phyloP scores from a whole-genome alignment of 345 rosid species.

The Pugionium dolabratum region DNA sequence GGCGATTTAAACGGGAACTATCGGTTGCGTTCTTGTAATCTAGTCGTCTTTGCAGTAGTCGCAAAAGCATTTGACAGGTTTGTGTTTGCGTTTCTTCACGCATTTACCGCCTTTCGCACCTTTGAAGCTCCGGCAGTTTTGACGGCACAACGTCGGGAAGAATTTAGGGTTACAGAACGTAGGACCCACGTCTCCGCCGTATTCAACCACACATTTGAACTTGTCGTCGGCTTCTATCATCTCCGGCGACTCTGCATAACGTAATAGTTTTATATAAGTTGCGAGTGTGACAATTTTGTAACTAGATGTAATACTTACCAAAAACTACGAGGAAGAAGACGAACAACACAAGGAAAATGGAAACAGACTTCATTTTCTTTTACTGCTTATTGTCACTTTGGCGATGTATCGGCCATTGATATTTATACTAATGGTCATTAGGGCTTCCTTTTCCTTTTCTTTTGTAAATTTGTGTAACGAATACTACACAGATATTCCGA shows the following conservation, averaged over 20 bases:
- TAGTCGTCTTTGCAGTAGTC: conserved; percentile 32
- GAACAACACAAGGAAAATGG: conserved; percentile 22
- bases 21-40: neutral
- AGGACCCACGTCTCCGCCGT: conserved; percentile 36
- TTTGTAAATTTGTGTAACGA: too few species aligned
- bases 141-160: conserved; percentile 31
- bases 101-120: conserved; percentile 35
- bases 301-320: conserved; percentile 28
- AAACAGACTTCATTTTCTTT: conserved; percentile 26
- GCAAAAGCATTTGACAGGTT: conserved; percentile 32
- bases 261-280: neutral
- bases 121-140: conserved; percentile 34
- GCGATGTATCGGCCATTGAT: neutral
- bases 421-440: neutral
- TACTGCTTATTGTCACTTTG: conserved; percentile 9
- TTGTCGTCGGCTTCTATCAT: conserved; percentile 26
- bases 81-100: conserved; percentile 30
- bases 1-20: neutral
- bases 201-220: conserved; percentile 25
- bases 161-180: conserved; percentile 38
- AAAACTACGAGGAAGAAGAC: conserved; percentile 28
- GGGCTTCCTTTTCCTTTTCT: too few species aligned
- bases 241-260: conserved; percentile 16
- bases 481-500: too few species aligned
- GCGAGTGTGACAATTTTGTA: conserved; percentile 7